Evolutionary conservation across 169 alveolate species (phyloP).

Genomic region (Toxoplasma gondii): DNA sequence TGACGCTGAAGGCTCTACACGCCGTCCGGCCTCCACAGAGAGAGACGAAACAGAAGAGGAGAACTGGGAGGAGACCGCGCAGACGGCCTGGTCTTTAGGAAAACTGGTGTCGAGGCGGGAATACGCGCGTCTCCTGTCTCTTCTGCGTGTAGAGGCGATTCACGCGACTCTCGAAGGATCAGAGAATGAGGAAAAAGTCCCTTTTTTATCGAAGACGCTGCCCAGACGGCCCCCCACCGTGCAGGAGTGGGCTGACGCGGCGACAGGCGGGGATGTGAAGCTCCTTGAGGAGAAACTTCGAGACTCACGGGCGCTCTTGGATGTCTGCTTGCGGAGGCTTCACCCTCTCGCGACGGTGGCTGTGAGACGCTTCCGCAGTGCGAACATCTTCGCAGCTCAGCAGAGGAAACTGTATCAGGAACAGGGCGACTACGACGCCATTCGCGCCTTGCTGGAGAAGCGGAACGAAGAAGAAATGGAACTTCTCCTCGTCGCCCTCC

Average conservation of each 20-base stretch:
- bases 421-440: slow-evolving; percentile 43
- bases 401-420: not conserved
- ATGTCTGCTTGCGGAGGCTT: slow-evolving; percentile 5
- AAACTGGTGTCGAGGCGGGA: not conserved
- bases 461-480: slow-evolving; percentile 26
- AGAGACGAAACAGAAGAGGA: not conserved
- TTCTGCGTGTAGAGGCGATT: slow-evolving; percentile 8
- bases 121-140: not conserved
- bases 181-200: not conserved
- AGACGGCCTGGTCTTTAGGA: not conserved
- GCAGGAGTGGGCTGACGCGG: slow-evolving; percentile 33
- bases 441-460: slow-evolving; percentile 21
- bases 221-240: slow-evolving; percentile 23
- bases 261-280: slow-evolving; percentile 31
- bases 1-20: too few species aligned
- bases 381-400: not conserved
- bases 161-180: slow-evolving; percentile 17
- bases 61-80: not conserved
- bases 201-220: not conserved
- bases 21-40: not conserved
- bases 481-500: slow-evolving; percentile 16
- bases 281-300: not conserved
- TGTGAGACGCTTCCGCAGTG: slow-evolving; percentile 19
- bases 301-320: not conserved
- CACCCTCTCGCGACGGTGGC: slow-evolving; percentile 22